phyloP scores from a whole-genome alignment of 169 alveolate genomes.

The Besnoitia besnoiti region DNA sequence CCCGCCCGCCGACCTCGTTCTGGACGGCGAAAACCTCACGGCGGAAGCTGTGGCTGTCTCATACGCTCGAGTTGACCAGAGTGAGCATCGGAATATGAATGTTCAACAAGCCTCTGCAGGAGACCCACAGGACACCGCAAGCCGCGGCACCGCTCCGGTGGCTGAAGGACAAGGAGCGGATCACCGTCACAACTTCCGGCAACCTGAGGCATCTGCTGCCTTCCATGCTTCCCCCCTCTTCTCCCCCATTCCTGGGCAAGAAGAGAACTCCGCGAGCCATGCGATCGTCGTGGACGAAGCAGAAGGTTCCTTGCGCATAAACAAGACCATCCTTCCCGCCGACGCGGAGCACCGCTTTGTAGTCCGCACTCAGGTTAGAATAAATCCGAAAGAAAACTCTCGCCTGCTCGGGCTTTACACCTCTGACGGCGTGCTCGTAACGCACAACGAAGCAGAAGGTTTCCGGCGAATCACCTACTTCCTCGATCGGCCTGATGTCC shows the following conservation, averaged over 20 bases:
- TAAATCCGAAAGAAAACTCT: slow-evolving; percentile 68
- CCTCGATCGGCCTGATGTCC: slow-evolving; percentile 92
- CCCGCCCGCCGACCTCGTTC: slow-evolving; percentile 79
- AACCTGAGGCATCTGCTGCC: background rate
- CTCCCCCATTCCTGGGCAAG: background rate
- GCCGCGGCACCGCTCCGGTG: background rate
- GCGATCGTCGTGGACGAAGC: background rate
- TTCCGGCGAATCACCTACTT: slow-evolving; percentile 87
- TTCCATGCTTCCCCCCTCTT: background rate
- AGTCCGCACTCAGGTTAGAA: slow-evolving; percentile 68
- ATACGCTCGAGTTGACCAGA: background rate
- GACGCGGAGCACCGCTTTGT: slow-evolving; percentile 57
- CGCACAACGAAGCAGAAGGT: slow-evolving; percentile 93
- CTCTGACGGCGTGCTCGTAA: slow-evolving; percentile 83
- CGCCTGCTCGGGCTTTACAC: slow-evolving; percentile 76
- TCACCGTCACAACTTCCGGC: too few species aligned
- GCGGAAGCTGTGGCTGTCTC: slow-evolving; percentile 73
- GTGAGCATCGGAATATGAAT: background rate
- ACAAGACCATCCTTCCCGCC: slow-evolving; percentile 63
- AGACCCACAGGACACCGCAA: background rate
- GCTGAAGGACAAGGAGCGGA: too few species aligned
- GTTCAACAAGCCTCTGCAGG: background rate
- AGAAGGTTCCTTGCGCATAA: slow-evolving; percentile 60
- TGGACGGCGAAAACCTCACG: slow-evolving; percentile 87
- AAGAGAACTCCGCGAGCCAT: background rate